Conservation (phyloP, 202 grass and related monocot species). For the Carex arenaria region DNA sequence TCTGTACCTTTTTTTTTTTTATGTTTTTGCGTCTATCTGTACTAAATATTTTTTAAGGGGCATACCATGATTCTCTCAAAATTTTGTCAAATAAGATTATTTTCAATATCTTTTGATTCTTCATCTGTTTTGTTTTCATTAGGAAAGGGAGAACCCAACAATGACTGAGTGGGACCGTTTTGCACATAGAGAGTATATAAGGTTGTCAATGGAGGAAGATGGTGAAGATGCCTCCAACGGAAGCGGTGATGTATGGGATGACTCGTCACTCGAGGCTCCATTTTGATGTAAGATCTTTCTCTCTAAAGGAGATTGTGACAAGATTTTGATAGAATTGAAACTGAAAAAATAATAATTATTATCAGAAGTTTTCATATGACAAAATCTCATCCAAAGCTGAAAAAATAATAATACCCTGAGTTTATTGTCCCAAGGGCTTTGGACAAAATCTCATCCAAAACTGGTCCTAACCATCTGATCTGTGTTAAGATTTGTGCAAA, state of each 20-base stretch:
- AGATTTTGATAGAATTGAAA: too few species aligned
- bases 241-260: constrained; percentile 99
- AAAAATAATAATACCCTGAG: too few species aligned
- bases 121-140: constrained; percentile 1
- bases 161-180: constrained; percentile 98
- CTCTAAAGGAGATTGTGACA: neutral
- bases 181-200: constrained; percentile 97
- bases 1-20: constrained; percentile 1
- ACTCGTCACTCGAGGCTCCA: constrained; percentile 83
- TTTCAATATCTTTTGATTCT: neutral
- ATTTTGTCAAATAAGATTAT: neutral
- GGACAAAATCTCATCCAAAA: too few species aligned
- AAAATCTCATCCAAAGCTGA: too few species aligned
- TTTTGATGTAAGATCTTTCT: constrained; percentile 64
- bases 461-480: too few species aligned
- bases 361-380: too few species aligned
- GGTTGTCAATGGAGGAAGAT: constrained; percentile 96
- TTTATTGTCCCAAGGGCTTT: too few species aligned
- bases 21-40: neutral
- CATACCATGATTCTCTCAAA: neutral
- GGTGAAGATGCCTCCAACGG: constrained; percentile 99
- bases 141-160: constrained; percentile 96
- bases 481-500: too few species aligned
- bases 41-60: neutral
- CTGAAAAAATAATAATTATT: too few species aligned